Conservation (phyloP, 345 rosid species). For the Garcia nutans region DNA sequence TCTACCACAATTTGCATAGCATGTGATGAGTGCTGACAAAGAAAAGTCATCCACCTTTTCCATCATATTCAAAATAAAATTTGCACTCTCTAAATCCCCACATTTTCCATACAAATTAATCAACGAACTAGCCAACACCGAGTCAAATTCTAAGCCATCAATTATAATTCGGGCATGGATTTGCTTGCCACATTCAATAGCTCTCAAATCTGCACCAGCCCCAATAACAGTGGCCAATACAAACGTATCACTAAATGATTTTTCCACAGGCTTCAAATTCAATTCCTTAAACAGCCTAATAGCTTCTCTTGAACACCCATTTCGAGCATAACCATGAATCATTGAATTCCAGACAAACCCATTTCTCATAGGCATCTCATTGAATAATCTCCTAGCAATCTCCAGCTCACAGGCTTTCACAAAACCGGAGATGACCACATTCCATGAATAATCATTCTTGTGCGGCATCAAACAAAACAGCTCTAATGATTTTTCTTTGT, state of each 20-base stretch:
- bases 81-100: conserved; percentile 61
- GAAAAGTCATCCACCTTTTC: conserved; percentile 64
- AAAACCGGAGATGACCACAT: conserved; percentile 60
- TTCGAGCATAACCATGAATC: conserved; percentile 52
- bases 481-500: conserved; percentile 35
- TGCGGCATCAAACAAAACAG: conserved; percentile 55
- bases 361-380: conserved; percentile 65
- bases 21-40: conserved; percentile 73
- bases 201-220: conserved; percentile 60
- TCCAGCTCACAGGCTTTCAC: conserved; percentile 53
- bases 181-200: conserved; percentile 62
- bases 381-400: conserved; percentile 53
- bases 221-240: conserved; percentile 59
- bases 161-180: conserved; percentile 60
- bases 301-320: conserved; percentile 53
- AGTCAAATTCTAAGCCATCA: conserved; percentile 43
- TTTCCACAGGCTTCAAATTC: conserved; percentile 33
- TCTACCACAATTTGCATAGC: conserved; percentile 60
- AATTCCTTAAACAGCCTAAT: conserved; percentile 52
- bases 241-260: conserved; percentile 42
- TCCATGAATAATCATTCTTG: conserved; percentile 67
- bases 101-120: conserved; percentile 70
- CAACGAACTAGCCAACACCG: conserved; percentile 57
- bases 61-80: conserved; percentile 40
- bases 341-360: conserved; percentile 54